These are phyloP conservation scores for Trypanosoma lewisi DNA, from an alignment of 208 protist species.

Conservation along the genomic window DNA sequence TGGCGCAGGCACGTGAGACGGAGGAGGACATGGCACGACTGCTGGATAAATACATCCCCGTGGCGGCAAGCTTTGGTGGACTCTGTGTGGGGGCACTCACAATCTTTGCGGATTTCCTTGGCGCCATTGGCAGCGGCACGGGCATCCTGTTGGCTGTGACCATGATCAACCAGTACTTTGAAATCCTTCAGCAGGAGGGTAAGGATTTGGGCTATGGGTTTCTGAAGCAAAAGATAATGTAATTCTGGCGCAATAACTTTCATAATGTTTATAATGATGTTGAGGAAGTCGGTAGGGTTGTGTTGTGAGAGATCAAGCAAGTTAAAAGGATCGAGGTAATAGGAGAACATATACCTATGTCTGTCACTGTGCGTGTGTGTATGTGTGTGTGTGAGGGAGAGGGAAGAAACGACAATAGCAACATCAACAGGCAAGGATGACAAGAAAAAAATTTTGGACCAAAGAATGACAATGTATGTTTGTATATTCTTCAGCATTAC, in stretches of 20 bases:
- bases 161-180: conserved; percentile 99
- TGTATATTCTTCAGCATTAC: no score
- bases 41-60: conserved; percentile 98
- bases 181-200: conserved; percentile 98
- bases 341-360: not conserved
- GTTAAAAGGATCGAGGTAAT: not conserved
- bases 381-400: no score
- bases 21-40: conserved; percentile 87
- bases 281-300: not conserved
- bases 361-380: not conserved
- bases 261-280: not conserved
- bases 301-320: not conserved
- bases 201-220: conserved; percentile 83
- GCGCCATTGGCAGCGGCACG: conserved; percentile 97
- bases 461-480: not conserved
- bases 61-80: conserved; percentile 98
- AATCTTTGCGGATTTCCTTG: conserved; percentile 98
- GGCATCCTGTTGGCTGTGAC: conserved; percentile 99
- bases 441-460: not conserved
- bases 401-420: conserved; percentile 5
- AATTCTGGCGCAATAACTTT: conserved; percentile 1
- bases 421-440: no score
- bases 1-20: conserved; percentile 87
- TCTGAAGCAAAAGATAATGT: conserved; percentile 76
- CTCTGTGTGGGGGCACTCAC: conserved; percentile 99